phyloP scores from a whole-genome alignment of 768 basidiomycete genomes.

The Mrakia blollopis region DNA sequence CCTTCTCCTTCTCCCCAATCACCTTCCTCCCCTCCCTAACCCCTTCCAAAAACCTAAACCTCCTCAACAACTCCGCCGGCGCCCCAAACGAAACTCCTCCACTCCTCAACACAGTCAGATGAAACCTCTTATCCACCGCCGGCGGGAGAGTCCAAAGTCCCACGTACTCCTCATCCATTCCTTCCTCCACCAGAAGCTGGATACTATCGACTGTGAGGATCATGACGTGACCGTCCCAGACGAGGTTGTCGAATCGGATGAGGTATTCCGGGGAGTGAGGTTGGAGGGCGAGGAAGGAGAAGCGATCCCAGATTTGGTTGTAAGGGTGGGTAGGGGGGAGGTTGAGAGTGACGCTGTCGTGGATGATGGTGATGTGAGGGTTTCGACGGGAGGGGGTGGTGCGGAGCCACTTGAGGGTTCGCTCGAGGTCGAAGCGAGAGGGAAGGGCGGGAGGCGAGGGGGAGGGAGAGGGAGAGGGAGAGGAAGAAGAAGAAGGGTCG shows the following conservation, averaged over 20 bases:
- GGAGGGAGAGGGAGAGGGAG: neutral
- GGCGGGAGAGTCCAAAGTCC: neutral
- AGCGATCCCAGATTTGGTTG: neutral
- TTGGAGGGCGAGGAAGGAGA: constrained; percentile 2
- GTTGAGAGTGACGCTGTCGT: neutral
- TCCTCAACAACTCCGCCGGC: neutral
- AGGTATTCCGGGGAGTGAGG: neutral
- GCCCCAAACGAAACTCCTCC: neutral
- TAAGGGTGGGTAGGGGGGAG: neutral
- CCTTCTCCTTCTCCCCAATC: neutral
- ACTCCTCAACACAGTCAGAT: neutral
- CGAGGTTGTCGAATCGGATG: neutral
- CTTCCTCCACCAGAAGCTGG: neutral
- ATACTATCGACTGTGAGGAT: constrained; percentile 3
- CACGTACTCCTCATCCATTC: neutral
- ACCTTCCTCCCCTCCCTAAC: neutral
- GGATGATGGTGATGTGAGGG: constrained; percentile 1
- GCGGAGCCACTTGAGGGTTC: neutral
- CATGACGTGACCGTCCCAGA: neutral
- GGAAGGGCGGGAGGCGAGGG: neutral
- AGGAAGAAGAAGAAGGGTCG: too few relatives aligned
- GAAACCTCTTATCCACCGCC: neutral
- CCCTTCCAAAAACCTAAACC: neutral
- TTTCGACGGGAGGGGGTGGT: neutral
- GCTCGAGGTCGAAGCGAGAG: neutral